A percentile compares a stretch with the other conserved stretches of the same genome.
phyloP scores from a whole-genome alignment of 2,329 filamentous ascomycete species.

The Epichloe gansuensis region DNA sequence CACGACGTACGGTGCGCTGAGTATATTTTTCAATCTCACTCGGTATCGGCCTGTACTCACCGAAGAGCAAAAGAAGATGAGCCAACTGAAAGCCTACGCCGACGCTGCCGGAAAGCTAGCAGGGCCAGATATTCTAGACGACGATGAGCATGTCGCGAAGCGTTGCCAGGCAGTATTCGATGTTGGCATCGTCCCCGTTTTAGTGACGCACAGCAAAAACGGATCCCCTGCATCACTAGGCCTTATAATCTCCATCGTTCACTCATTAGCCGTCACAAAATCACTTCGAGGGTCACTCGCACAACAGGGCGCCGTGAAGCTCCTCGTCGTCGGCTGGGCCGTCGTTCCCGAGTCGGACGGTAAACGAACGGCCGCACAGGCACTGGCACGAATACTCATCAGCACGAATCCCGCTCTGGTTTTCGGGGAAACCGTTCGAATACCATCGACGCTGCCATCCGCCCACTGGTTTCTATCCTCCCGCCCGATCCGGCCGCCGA shows the following conservation, averaged over 20 bases:
- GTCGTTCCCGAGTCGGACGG: constrained; percentile 43
- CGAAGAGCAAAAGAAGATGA: constrained; percentile 87
- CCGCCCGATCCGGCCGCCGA: constrained; percentile 48
- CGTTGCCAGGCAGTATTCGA: constrained; percentile 73
- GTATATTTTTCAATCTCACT: constrained; percentile 76
- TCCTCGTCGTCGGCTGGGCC: constrained; percentile 61
- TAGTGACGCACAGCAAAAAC: constrained; percentile 65
- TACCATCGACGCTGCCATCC: constrained; percentile 67
- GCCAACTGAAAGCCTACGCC: constrained; percentile 86
- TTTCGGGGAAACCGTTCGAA: constrained; percentile 68
- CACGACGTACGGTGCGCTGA: constrained; percentile 73
- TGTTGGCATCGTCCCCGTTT: constrained; percentile 61
- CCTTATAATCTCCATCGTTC: constrained; percentile 64
- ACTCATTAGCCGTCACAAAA: constrained; percentile 63
- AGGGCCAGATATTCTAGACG: constrained; percentile 54
- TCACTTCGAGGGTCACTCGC: constrained; percentile 67
- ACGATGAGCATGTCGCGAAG: constrained; percentile 61
- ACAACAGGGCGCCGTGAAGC: constrained; percentile 85
- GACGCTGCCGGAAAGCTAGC: constrained; percentile 62
- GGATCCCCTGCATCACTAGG: constrained; percentile 58
- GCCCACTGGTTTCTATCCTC: constrained; percentile 67
- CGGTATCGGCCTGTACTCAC: constrained; percentile 64
- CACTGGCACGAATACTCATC: constrained; percentile 74
- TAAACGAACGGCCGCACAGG: constrained; percentile 58
- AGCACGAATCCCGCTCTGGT: constrained; percentile 75